A percentile compares a stretch with the other conserved stretches of the same genome.
phyloP scores from a whole-genome alignment of 805 yeast species.

The Barnettozyma salicaria region DNA sequence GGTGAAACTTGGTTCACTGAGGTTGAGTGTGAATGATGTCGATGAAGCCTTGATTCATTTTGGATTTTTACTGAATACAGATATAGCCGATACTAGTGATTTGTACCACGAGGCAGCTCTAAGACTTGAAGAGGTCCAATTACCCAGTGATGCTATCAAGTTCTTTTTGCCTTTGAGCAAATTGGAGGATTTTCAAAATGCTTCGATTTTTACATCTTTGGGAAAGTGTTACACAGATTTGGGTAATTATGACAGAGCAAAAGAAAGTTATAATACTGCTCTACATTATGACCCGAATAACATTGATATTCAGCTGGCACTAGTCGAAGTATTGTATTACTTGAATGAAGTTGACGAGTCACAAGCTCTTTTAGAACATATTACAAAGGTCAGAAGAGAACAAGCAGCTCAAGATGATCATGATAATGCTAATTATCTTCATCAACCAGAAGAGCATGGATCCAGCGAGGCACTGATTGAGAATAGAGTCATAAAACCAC shows the following conservation, averaged over 20 bases:
- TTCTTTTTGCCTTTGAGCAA: constrained; percentile 53
- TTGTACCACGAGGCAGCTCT: constrained; percentile 71
- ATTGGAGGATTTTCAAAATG: constrained; percentile 44
- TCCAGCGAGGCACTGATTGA: constrained; percentile 21
- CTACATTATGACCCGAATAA: constrained; percentile 54
- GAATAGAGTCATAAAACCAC: constrained; percentile 18
- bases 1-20: constrained; percentile 67
- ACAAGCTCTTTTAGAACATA: constrained; percentile 46
- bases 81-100: constrained; percentile 61
- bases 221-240: constrained; percentile 76
- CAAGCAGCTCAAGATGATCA: constrained; percentile 25
- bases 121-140: constrained; percentile 60
- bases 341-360: constrained; percentile 57
- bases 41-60: constrained; percentile 75
- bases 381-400: constrained; percentile 34
- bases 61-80: constrained; percentile 47
- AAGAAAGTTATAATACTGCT: constrained; percentile 48
- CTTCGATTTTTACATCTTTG: constrained; percentile 45
- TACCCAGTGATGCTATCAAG: constrained; percentile 69
- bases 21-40: constrained; percentile 57
- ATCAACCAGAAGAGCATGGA: background rate
- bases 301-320: constrained; percentile 64
- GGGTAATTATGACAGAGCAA: constrained; percentile 63
- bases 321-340: constrained; percentile 77
- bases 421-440: constrained; percentile 6